Conservation (phyloP, 2,329 filamentous ascomycete genomes). For the Blastomyces gilchristii region DNA sequence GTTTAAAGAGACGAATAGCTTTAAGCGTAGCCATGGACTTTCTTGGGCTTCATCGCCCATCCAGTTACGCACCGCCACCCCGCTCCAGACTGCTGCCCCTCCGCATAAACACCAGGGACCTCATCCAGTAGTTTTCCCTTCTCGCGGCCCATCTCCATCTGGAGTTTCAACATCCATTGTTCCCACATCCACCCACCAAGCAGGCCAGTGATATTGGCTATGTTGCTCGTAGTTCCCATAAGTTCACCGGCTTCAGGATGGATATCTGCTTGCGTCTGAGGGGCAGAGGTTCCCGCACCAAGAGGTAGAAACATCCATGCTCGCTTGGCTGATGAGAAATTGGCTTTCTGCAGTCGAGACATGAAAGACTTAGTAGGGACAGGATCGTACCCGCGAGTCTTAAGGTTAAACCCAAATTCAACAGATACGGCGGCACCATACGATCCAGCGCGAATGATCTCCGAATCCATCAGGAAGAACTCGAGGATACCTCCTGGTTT, state of each 20-base stretch:
- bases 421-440: conserved; percentile 72
- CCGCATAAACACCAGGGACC: conserved; percentile 48
- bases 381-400: conserved; percentile 82
- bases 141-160: conserved; percentile 70
- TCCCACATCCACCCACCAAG: conserved; percentile 90
- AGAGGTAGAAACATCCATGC: conserved; percentile 86
- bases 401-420: conserved; percentile 84
- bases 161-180: conserved; percentile 82
- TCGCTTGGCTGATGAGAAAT: conserved; percentile 71
- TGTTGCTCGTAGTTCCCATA: conserved; percentile 59
- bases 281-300: conserved; percentile 45
- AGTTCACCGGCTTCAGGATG: conserved; percentile 34
- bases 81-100: conserved; percentile 47
- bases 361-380: conserved; percentile 73
- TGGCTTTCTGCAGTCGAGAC: conserved; percentile 58
- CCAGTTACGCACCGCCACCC: conserved; percentile 53
- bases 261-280: conserved; percentile 32
- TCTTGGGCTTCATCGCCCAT: conserved; percentile 45
- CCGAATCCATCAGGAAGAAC: conserved; percentile 80
- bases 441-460: conserved; percentile 75
- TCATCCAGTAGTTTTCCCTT: conserved; percentile 44
- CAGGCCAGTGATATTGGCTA: conserved; percentile 67
- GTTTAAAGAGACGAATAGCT: neutral
- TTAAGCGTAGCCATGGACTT: neutral
- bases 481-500: conserved; percentile 91